Evolutionary conservation across 495 filamentous ascomycete species (phyloP).

Genomic region (Xylaria castorea): DNA sequence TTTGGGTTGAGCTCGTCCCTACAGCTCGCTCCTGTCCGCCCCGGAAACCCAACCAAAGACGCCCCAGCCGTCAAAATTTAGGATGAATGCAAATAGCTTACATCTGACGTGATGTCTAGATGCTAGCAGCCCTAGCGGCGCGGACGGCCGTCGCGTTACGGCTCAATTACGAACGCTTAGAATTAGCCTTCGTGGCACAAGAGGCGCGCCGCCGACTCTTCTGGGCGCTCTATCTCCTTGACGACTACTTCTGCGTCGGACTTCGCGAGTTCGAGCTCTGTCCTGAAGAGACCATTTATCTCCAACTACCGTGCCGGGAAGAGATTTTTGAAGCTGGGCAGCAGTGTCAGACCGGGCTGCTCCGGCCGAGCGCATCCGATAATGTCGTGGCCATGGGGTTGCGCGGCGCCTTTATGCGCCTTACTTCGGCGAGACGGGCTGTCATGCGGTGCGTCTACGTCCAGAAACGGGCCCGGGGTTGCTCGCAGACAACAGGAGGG

Average conservation of each 20-base stretch:
- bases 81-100: background rate
- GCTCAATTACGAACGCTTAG: conserved; percentile 40
- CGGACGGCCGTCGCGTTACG: conserved; percentile 39
- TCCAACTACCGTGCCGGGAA: conserved; percentile 40
- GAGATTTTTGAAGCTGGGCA: conserved; percentile 35
- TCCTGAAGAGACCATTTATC: conserved; percentile 40
- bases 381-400: conserved; percentile 27
- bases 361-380: conserved; percentile 25
- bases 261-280: conserved; percentile 41
- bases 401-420: conserved; percentile 34
- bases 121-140: conserved; percentile 39
- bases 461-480: no score
- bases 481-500: background rate
- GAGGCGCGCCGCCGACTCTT: conserved; percentile 40
- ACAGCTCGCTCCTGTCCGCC: background rate
- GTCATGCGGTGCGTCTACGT: conserved; percentile 36
- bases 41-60: background rate
- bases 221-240: conserved; percentile 40
- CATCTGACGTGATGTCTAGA: conserved; percentile 5
- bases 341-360: conserved; percentile 30
- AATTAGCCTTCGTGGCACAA: conserved; percentile 38
- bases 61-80: no score
- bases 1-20: background rate
- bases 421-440: conserved; percentile 34
- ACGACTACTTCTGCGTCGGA: conserved; percentile 40